These are phyloP conservation scores for Monosporascus cannonballus DNA, from an alignment of 2,329 filamentous ascomycete genomes.

Conservation along the genomic window DNA sequence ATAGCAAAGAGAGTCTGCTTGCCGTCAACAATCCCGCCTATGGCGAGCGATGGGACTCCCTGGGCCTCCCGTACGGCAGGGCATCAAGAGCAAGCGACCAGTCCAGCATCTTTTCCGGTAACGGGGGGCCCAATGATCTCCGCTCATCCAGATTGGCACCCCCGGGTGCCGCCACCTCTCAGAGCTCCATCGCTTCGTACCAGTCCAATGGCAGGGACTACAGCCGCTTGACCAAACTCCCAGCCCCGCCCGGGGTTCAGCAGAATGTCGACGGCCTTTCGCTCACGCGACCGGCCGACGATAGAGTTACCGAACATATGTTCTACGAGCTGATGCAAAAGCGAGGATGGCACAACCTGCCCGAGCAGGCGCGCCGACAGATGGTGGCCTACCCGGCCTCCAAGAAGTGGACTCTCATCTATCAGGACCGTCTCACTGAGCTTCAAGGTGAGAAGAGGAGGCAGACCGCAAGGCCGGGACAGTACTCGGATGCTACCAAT, in stretches of 20 bases:
- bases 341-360: slow-evolving; percentile 93
- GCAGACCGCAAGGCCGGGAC: slow-evolving; percentile 64
- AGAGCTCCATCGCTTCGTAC: slow-evolving; percentile 46
- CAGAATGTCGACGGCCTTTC: slow-evolving; percentile 45
- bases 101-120: slow-evolving; percentile 52
- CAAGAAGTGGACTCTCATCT: slow-evolving; percentile 96
- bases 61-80: slow-evolving; percentile 18
- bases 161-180: slow-evolving; percentile 49
- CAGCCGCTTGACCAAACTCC: slow-evolving; percentile 51
- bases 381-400: slow-evolving; percentile 92
- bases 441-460: slow-evolving; percentile 89
- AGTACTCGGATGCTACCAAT: slow-evolving; percentile 58
- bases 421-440: slow-evolving; percentile 90
- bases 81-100: slow-evolving; percentile 38
- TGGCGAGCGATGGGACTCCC: slow-evolving; percentile 57
- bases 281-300: slow-evolving; percentile 70
- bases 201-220: slow-evolving; percentile 47
- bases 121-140: slow-evolving; percentile 37
- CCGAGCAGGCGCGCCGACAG: slow-evolving; percentile 87
- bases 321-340: slow-evolving; percentile 95
- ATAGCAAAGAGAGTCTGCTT: slow-evolving; percentile 49
- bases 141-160: slow-evolving; percentile 47
- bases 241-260: slow-evolving; percentile 27
- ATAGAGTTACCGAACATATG: slow-evolving; percentile 80
- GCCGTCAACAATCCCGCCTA: slow-evolving; percentile 41